Base-by-base conservation (phyloP, 129 eudicot genomes). In the Saposhnikovia divaricata region DNA sequence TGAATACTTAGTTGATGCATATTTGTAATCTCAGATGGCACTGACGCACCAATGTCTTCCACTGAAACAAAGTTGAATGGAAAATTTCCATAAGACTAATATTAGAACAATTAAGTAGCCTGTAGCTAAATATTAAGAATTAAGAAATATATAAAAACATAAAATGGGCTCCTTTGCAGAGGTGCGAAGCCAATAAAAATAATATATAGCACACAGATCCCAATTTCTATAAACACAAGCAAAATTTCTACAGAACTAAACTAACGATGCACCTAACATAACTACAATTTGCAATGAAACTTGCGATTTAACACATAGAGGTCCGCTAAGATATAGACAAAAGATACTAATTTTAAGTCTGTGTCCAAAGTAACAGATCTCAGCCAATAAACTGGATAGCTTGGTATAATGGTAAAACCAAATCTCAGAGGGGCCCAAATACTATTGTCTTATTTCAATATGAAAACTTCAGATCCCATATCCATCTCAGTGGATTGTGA, bases 11-110 rank as follows among this genome's bases (percentile, higher is more conserved):
- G 86, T 68, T 89, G 92, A 61, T 90, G 91, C 91, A 95, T 68
- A 82, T 92, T 88, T 83, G 90, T 84, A 82, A 87, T 81, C 82
- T 90, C 89, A 50, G 99, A 90, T 59, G 97, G 82, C 11, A 91
- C 93, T 48, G 93, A 82, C 37, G 79, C 90, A 53, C 84, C 88
- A 28, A 68, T 82, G 61, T 85, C 91, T 86, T 90, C 96, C 82
- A 50, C 97, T 90, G 89, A 78, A 82, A 81, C 11, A 14, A 37
- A 75, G 61, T 25, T 68, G 9, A 28, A 31, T 68, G 73, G 23
- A 48, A 16, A 19, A 37, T 68, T 4, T 11, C 11, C 3, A 27
- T 65, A 3, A 27, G 16, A 65, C 69, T 61, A 61, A 37, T 8
- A 27, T 13, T 13, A 66, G 21, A 66, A 66, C 21, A 66, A 66